Evolutionary conservation across 202 grass and related monocot species (phyloP).

Genomic region (Digitaria exilis): DNA sequence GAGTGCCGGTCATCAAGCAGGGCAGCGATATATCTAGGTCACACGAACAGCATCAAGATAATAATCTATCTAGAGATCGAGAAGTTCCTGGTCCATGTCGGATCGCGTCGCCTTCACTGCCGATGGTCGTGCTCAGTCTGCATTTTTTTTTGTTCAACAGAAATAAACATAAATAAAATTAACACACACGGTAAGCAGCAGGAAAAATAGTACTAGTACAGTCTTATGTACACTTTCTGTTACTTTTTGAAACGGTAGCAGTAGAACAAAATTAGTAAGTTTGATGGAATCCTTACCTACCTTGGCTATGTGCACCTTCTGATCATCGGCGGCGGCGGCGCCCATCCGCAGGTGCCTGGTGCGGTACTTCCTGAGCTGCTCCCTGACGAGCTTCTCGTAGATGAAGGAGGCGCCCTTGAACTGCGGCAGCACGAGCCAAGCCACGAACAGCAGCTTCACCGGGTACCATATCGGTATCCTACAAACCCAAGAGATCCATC

Average conservation of each 20-base stretch:
- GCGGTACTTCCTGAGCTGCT: slow-evolving; percentile 69
- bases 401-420: slow-evolving; percentile 90
- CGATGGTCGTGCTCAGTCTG: background rate
- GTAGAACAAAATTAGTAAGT: too few species aligned
- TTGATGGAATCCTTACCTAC: background rate
- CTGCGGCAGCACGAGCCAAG: slow-evolving; percentile 81
- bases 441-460: slow-evolving; percentile 60
- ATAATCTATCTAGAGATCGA: background rate
- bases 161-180: background rate
- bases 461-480: slow-evolving; percentile 86
- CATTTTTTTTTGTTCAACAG: background rate
- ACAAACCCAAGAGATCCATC: background rate
- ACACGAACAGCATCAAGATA: background rate
- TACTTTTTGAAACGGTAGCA: too few species aligned
- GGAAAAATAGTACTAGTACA: background rate
- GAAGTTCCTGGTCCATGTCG: background rate
- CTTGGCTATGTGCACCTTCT: slow-evolving; percentile 49
- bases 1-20: background rate
- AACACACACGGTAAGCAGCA: background rate
- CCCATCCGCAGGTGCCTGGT: slow-evolving; percentile 14
- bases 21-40: background rate
- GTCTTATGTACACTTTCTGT: too few species aligned
- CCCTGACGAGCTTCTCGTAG: slow-evolving; percentile 83
- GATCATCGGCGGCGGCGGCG: background rate
- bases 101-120: background rate